These are phyloP conservation scores for Afroboletus lepidellus DNA, from an alignment of 1,284 basidiomycete species.

Conservation along the genomic window DNA sequence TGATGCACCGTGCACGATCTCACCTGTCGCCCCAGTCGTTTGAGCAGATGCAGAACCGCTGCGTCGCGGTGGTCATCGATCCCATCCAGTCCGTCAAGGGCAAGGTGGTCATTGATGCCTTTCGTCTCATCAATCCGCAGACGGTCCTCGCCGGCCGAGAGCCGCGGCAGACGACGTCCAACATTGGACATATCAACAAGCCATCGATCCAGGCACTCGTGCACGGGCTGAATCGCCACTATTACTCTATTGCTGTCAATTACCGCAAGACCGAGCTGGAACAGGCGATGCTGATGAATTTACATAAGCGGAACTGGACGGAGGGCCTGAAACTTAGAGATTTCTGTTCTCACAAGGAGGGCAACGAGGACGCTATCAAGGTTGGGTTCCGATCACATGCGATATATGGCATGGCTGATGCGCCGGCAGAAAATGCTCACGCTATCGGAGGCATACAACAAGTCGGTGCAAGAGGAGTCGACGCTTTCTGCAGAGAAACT, in stretches of 20 bases:
- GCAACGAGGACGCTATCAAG: conserved; percentile 90
- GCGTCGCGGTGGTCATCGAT: conserved; percentile 97
- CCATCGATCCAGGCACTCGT: conserved; percentile 97
- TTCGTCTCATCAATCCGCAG: conserved; percentile 91
- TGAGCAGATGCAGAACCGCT: conserved; percentile 91
- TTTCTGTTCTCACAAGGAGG: conserved; percentile 82
- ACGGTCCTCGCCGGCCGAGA: conserved; percentile 88
- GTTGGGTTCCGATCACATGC: conserved; percentile 43
- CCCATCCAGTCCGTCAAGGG: conserved; percentile 99
- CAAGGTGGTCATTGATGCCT: conserved; percentile 98
- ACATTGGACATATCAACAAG: conserved; percentile 98
- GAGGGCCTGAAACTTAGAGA: conserved; percentile 90
- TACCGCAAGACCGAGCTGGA: conserved; percentile 97
- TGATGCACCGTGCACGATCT: conserved; percentile 8
- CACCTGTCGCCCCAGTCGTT: conserved; percentile 69
- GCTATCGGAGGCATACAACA: conserved; percentile 90
- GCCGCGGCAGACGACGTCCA: conserved; percentile 95
- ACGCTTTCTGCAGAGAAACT: conserved; percentile 88
- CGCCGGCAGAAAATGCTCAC: conserved; percentile 82
- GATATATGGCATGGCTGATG: conserved; percentile 11
- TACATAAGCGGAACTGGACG: conserved; percentile 98
- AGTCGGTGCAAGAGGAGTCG: conserved; percentile 94
- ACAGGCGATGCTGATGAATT: conserved; percentile 97
- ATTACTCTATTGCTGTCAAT: conserved; percentile 95
- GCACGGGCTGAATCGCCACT: conserved; percentile 94